phyloP scores from a whole-genome alignment of 2,329 filamentous ascomycete species.

The Colletotrichum sp. region DNA sequence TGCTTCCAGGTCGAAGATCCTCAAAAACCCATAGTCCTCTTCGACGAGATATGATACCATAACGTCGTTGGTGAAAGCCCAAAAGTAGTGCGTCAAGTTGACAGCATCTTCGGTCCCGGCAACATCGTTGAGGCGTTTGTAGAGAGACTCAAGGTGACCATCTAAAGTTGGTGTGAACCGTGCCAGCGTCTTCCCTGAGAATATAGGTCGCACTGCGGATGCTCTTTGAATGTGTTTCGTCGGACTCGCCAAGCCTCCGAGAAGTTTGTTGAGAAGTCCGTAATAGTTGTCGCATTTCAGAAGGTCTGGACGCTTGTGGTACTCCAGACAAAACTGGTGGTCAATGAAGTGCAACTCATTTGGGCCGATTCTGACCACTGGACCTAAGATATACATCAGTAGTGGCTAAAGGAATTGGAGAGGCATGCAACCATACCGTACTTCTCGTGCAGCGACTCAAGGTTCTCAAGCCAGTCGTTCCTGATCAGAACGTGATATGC shows the following conservation, averaged over 20 bases:
- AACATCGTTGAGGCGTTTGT: neutral
- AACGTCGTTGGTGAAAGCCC: constrained; percentile 23
- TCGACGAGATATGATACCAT: constrained; percentile 23
- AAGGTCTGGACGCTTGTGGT: constrained; percentile 20
- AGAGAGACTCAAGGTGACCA: neutral
- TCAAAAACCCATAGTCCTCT: constrained; percentile 15
- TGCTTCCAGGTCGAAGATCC: neutral
- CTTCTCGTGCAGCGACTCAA: constrained; percentile 8
- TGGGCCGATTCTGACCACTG: constrained; percentile 20
- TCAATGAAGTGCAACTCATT: constrained; percentile 23
- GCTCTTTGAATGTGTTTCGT: constrained; percentile 6
- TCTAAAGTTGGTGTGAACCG: neutral
- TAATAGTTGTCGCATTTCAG: constrained; percentile 23
- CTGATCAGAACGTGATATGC: constrained; percentile 21
- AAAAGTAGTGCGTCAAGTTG: constrained; percentile 12
- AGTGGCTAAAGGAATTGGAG: neutral
- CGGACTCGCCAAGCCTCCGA: constrained; percentile 16
- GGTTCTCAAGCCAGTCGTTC: constrained; percentile 20
- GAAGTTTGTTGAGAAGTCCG: constrained; percentile 15
- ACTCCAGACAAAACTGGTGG: constrained; percentile 16
- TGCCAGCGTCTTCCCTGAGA: constrained; percentile 15
- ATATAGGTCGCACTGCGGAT: constrained; percentile 19
- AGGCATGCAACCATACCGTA: neutral
- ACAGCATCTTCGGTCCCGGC: neutral
- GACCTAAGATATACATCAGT: neutral